These are phyloP conservation scores for Coffea eugenioides DNA, from an alignment of 257 asterid species.

Conservation along the genomic window DNA sequence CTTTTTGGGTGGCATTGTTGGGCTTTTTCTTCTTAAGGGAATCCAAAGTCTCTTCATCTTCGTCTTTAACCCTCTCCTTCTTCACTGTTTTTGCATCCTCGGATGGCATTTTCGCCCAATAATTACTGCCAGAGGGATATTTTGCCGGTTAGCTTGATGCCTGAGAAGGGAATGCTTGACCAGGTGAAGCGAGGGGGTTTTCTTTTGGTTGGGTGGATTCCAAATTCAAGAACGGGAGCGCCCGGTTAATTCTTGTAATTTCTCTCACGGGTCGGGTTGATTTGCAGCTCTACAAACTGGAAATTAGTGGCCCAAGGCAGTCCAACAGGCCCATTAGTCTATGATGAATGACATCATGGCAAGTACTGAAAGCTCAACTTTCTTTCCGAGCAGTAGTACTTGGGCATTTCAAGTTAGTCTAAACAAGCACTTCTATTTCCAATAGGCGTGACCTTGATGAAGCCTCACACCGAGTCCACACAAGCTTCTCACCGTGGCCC, in stretches of 20 bases:
- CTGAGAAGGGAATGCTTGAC: background rate
- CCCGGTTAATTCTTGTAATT: background rate
- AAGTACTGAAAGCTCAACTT: no score
- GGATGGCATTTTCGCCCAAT: slow-evolving; percentile 27
- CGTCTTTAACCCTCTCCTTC: slow-evolving; percentile 38
- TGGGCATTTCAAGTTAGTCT: no score
- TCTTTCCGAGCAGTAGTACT: no score
- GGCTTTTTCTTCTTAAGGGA: slow-evolving; percentile 31
- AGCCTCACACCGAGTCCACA: no score
- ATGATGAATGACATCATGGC: background rate
- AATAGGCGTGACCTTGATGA: no score
- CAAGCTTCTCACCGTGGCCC: no score
- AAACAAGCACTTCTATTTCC: no score
- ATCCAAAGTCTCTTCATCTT: slow-evolving; percentile 35
- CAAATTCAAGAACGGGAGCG: background rate
- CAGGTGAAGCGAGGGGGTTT: slow-evolving; percentile 8
- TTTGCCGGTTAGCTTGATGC: background rate
- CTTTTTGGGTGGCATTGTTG: slow-evolving; percentile 33
- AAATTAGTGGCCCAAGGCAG: background rate
- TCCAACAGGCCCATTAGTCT: background rate
- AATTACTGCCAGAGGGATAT: background rate
- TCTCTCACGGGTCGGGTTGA: background rate
- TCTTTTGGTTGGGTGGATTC: background rate
- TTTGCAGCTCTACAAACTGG: background rate
- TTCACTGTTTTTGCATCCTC: slow-evolving; percentile 30